Evolutionary conservation across 2,329 filamentous ascomycete species (phyloP).

Genomic region (Alternaria conjuncta): DNA sequence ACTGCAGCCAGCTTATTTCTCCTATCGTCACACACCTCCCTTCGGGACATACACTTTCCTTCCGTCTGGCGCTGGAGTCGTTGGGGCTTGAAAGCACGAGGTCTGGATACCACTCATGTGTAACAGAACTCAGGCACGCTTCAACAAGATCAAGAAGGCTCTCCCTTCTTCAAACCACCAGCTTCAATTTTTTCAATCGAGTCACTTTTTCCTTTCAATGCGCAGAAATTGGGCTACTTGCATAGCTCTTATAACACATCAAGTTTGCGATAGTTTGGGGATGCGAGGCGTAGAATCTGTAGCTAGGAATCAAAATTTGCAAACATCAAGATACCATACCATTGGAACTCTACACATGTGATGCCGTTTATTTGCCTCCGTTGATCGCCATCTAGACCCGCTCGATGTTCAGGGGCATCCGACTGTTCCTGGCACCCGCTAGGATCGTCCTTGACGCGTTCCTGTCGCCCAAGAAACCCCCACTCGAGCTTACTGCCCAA

Average conservation of each 20-base stretch:
- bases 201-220: constrained; percentile 7
- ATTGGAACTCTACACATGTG: neutral
- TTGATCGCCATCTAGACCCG: neutral
- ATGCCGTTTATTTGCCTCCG: neutral
- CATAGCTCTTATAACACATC: constrained; percentile 2
- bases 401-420: constrained; percentile 1
- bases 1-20: constrained; percentile 11
- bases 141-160: constrained; percentile 4
- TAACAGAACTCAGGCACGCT: constrained; percentile 17
- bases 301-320: constrained; percentile 7
- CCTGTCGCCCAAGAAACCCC: neutral
- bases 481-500: neutral
- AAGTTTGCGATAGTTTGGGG: neutral
- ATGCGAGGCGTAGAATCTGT: neutral
- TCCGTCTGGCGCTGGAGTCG: constrained; percentile 23
- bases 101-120: constrained; percentile 36
- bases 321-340: neutral
- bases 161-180: neutral
- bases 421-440: neutral
- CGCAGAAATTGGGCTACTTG: constrained; percentile 4
- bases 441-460: neutral
- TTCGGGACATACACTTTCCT: constrained; percentile 16
- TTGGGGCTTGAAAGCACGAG: constrained; percentile 18
- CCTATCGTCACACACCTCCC: constrained; percentile 24
- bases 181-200: neutral